phyloP scores from a whole-genome alignment of 2,329 filamentous ascomycete genomes.

The Diaporthe ilicicola region DNA sequence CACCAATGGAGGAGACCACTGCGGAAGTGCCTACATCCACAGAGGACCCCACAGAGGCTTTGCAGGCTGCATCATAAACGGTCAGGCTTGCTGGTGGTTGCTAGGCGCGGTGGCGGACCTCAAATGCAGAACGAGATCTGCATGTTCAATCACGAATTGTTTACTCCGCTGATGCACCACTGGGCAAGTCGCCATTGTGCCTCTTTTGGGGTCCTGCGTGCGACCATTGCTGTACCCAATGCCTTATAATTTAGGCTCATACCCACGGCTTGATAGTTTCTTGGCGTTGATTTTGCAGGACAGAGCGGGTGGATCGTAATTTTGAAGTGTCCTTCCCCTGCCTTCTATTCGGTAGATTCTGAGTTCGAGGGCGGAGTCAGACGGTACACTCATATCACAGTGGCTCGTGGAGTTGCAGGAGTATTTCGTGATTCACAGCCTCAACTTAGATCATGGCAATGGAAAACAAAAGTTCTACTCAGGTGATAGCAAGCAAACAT shows the following conservation, averaged over 20 bases:
- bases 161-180: background rate
- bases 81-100: background rate
- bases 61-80: constrained; percentile 1
- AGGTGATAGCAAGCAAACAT: background rate
- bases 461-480: constrained; percentile 32
- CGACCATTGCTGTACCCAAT: background rate
- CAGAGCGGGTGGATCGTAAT: constrained; percentile 8
- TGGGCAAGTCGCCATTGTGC: background rate
- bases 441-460: constrained; percentile 31
- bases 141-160: background rate
- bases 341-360: constrained; percentile 8
- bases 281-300: constrained; percentile 22
- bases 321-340: constrained; percentile 1
- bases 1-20: constrained; percentile 4
- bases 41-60: background rate
- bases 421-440: constrained; percentile 24
- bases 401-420: constrained; percentile 33
- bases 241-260: background rate
- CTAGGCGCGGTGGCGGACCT: background rate
- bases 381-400: constrained; percentile 23
- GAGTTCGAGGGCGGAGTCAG: constrained; percentile 28
- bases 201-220: background rate
- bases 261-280: constrained; percentile 4
- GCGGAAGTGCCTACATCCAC: constrained; percentile 5
- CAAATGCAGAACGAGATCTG: constrained; percentile 3